Evolutionary conservation across 441 rosid species (phyloP), one percentile per base, ranked within the genome.

Genomic region (Geranium incanum): DNA sequence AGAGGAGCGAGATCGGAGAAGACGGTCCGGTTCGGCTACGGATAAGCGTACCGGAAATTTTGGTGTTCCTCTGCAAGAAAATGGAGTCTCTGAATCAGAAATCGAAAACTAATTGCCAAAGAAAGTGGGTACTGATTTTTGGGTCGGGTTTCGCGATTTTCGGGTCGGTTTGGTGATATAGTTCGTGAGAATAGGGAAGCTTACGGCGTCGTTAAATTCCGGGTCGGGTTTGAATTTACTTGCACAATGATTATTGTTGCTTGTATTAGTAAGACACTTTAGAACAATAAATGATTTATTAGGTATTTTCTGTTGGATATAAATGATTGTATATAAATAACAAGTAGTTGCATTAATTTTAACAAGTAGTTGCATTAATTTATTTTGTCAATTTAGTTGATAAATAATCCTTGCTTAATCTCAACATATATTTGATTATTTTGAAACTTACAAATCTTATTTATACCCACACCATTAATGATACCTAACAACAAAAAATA

Each of bases 51-150:
- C 36, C 65, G 28, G 65, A 19, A 19, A 60, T 33, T 19, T 19
- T 6, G 65, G 65, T 60, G 65, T 60, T 60, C 18, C 65, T 60
- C 33, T 21, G 28, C 33, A 15, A 8, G 5, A 50, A 50, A 57
- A 5, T 60, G 33, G 36, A 60, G 65, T 60, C 28, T 21, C 65
- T 1, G 65, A 60, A 19, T 59, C 9, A 19, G 65, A 60, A 60
- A 60, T 60, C 65, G 12, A 60, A 60, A 60, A 60, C 65, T 18
- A 6, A 28, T 60, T 60, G 65, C 65, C 65, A 60, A 60, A 60
- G 6, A 19, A 60, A 60, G 36, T 18, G 65, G 12, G 23, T 12
- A 19, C 65, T 19, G 13, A 1, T 50, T 21, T 21, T 21, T 0
- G 59, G 65, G 18, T 60, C 13, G 36, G 59, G 9, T 28, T 60